These are phyloP conservation scores for Diaporthe sp. DNA, from an alignment of 2,329 filamentous ascomycete genomes.

Conservation along the genomic window DNA sequence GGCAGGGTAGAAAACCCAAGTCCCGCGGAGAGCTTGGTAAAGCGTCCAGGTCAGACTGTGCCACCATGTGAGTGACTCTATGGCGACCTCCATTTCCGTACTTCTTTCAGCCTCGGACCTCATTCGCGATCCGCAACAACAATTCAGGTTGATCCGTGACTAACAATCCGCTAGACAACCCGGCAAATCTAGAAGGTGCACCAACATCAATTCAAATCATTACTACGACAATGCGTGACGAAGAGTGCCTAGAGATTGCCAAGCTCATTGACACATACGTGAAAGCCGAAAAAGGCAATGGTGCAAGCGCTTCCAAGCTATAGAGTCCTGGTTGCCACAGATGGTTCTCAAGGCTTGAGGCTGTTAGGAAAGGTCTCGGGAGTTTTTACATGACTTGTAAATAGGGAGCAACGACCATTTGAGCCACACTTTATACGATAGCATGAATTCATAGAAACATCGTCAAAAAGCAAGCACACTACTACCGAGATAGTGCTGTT, in stretches of 20 bases:
- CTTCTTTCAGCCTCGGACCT: no score
- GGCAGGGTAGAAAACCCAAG: slow-evolving; percentile 3
- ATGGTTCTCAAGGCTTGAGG: not conserved
- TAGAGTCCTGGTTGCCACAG: not conserved
- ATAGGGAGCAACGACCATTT: not conserved
- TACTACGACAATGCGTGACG: slow-evolving; percentile 40
- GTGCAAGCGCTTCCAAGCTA: not conserved
- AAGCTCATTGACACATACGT: slow-evolving; percentile 36
- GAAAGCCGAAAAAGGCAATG: not conserved
- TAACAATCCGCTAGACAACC: slow-evolving; percentile 24
- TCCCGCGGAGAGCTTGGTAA: slow-evolving; percentile 13
- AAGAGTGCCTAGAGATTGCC: slow-evolving; percentile 40
- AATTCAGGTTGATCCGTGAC: not conserved
- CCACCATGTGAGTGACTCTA: slow-evolving; percentile 33
- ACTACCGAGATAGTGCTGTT: not conserved
- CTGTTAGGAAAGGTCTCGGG: not conserved
- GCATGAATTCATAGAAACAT: not conserved
- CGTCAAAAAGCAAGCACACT: not conserved
- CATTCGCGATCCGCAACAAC: not conserved
- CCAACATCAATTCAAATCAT: slow-evolving; percentile 39
- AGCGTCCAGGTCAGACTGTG: slow-evolving; percentile 24
- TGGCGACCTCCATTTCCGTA: no score
- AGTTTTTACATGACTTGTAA: not conserved
- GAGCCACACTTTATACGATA: not conserved
- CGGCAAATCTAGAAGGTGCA: slow-evolving; percentile 35